Conservation (phyloP, 257 asterid genomes). For the Solanum bulbocastanum region DNA sequence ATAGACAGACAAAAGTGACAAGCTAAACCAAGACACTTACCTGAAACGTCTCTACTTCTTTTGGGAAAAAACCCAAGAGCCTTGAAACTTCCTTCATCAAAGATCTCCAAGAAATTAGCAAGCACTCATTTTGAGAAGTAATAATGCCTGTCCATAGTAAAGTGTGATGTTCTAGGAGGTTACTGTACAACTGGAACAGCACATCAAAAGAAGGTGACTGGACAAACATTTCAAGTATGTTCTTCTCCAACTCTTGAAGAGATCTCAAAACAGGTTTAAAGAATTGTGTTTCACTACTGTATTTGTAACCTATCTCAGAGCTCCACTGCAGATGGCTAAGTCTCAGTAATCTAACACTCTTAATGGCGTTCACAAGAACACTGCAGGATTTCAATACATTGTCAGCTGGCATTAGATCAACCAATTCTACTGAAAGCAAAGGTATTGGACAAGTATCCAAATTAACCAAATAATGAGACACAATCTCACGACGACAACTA, state of each 20-base stretch:
- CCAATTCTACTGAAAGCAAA: constrained; percentile 43
- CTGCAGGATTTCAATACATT: constrained; percentile 21
- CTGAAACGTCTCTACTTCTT: constrained; percentile 46
- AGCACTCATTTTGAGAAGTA: constrained; percentile 30
- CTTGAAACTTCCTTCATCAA: constrained; percentile 45
- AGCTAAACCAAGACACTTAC: constrained; percentile 24
- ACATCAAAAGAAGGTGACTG: constrained; percentile 47
- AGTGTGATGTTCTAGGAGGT: constrained; percentile 69
- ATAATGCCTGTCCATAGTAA: constrained; percentile 56
- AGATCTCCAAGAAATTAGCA: constrained; percentile 45
- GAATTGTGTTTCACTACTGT: constrained; percentile 15
- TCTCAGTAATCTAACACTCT: constrained; percentile 48
- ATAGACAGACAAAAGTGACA: not conserved
- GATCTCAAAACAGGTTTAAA: constrained; percentile 34
- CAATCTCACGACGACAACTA: constrained; percentile 28
- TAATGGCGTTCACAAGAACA: constrained; percentile 35
- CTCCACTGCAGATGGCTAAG: constrained; percentile 74
- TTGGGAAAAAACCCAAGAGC: constrained; percentile 38
- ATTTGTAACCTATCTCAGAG: constrained; percentile 24
- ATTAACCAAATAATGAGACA: constrained; percentile 17
- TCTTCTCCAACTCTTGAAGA: constrained; percentile 45
- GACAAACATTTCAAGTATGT: constrained; percentile 49
- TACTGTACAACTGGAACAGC: constrained; percentile 34
- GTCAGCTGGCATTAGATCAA: constrained; percentile 27
- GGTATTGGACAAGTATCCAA: constrained; percentile 26